These are phyloP conservation scores for Kokia cookei DNA, from an alignment of 441 rosid genomes.

Conservation along the genomic window DNA sequence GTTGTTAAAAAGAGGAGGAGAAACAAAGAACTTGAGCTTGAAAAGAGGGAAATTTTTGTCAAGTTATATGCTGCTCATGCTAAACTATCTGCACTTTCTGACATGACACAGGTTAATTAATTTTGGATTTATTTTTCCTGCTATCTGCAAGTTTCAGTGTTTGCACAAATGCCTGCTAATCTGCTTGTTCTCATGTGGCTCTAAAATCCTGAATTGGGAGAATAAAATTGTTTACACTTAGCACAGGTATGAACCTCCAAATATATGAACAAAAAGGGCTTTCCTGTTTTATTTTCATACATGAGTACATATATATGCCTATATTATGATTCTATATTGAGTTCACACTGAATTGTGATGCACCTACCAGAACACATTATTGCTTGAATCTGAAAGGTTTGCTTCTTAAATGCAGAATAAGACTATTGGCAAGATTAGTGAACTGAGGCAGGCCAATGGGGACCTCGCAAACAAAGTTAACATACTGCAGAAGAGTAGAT, in stretches of 20 bases:
- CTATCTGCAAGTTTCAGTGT: neutral
- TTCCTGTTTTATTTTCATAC: no score
- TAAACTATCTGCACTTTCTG: constrained; percentile 14
- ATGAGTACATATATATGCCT: neutral
- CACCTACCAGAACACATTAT: neutral
- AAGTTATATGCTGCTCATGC: constrained; percentile 20
- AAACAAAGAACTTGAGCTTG: constrained; percentile 33
- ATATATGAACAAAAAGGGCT: no score
- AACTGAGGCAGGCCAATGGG: constrained; percentile 12
- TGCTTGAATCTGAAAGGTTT: neutral
- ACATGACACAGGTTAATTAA: constrained; percentile 17
- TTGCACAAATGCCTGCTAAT: neutral
- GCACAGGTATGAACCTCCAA: neutral
- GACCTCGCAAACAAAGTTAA: constrained; percentile 21
- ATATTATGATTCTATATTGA: neutral
- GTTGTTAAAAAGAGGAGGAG: constrained; percentile 15
- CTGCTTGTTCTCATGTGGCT: neutral
- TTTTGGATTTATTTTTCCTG: neutral
- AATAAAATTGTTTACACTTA: neutral
- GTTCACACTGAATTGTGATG: neutral
- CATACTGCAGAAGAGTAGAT: constrained; percentile 30
- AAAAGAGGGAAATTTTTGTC: constrained; percentile 28
- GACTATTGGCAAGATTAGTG: neutral
- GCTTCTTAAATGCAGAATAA: constrained; percentile 16
- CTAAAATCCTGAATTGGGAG: neutral